These are phyloP conservation scores for Ustilago loliicola DNA, from an alignment of 1,284 basidiomycete genomes.

Conservation along the genomic window DNA sequence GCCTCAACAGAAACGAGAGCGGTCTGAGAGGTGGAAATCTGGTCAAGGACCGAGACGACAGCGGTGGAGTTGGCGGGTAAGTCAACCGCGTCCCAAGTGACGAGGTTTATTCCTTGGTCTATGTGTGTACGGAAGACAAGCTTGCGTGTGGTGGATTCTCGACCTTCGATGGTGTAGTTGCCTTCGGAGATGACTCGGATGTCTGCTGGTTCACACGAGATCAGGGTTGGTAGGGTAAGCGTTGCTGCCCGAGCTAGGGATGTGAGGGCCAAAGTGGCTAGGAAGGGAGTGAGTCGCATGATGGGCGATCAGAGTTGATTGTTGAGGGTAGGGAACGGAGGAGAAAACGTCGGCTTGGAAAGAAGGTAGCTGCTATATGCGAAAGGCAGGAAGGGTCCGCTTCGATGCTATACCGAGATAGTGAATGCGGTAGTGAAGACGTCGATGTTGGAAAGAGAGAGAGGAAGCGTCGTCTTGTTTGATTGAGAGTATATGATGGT, in stretches of 20 bases:
- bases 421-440: too few species aligned
- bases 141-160: constrained; percentile 24
- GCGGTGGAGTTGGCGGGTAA: constrained; percentile 26
- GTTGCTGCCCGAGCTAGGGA: neutral
- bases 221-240: neutral
- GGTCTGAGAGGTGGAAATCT: constrained; percentile 1
- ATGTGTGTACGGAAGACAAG: constrained; percentile 30
- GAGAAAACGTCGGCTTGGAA: too few species aligned
- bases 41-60: constrained; percentile 30
- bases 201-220: constrained; percentile 34
- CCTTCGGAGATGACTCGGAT: constrained; percentile 26
- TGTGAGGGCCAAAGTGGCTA: neutral
- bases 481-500: too few species aligned
- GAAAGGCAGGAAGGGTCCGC: too few species aligned
- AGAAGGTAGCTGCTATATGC: too few species aligned
- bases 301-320: neutral
- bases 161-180: constrained; percentile 47
- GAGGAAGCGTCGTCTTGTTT: too few species aligned
- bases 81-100: constrained; percentile 39
- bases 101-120: constrained; percentile 7
- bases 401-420: too few species aligned
- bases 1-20: constrained; percentile 1
- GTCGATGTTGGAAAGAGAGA: too few species aligned
- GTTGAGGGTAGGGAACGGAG: constrained; percentile 11
- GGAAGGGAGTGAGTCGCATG: constrained; percentile 10